A percentile compares a stretch with the other conserved stretches of the same genome.
phyloP scores from a whole-genome alignment of 495 filamentous ascomycete species.

The Penicillium malachiteum region DNA sequence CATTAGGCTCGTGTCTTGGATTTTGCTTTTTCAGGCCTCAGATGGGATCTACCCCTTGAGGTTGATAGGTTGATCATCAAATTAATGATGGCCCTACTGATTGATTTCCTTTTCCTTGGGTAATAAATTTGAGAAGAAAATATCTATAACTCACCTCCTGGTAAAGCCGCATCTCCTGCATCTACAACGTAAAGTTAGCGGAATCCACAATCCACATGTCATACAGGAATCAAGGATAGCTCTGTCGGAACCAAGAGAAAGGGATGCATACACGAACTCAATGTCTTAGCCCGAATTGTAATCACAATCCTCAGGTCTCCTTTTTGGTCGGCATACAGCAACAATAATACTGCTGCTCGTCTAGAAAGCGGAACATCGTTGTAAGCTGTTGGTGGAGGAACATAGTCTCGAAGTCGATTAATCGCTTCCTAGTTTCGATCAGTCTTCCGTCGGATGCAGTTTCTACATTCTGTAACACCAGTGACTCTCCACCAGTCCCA shows the following conservation, averaged over 20 bases:
- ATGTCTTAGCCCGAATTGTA: slow-evolving; percentile 75
- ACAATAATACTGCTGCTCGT: slow-evolving; percentile 78
- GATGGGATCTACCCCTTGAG: neutral
- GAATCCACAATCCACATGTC: slow-evolving; percentile 16
- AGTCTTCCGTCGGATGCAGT: neutral
- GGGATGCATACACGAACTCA: slow-evolving; percentile 56
- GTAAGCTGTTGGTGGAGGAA: slow-evolving; percentile 58
- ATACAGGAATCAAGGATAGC: slow-evolving; percentile 15
- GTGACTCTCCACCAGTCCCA: neutral
- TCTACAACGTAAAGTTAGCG: slow-evolving; percentile 27
- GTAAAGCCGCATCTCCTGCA: slow-evolving; percentile 82
- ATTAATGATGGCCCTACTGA: too few relatives aligned
- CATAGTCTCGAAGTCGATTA: slow-evolving; percentile 69
- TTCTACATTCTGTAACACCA: neutral
- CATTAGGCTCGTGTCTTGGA: neutral
- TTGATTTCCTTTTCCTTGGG: neutral
- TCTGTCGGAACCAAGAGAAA: neutral
- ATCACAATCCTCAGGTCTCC: slow-evolving; percentile 81
- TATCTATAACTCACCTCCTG: slow-evolving; percentile 62
- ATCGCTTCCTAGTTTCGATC: slow-evolving; percentile 62
- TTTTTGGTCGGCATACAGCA: slow-evolving; percentile 76
- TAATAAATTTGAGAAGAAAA: neutral
- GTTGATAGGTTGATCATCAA: neutral
- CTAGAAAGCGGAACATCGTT: slow-evolving; percentile 65
- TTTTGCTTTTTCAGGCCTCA: neutral